These are phyloP conservation scores for Leishmania martiniquensis DNA, from an alignment of 208 protist genomes.

Conservation along the genomic window DNA sequence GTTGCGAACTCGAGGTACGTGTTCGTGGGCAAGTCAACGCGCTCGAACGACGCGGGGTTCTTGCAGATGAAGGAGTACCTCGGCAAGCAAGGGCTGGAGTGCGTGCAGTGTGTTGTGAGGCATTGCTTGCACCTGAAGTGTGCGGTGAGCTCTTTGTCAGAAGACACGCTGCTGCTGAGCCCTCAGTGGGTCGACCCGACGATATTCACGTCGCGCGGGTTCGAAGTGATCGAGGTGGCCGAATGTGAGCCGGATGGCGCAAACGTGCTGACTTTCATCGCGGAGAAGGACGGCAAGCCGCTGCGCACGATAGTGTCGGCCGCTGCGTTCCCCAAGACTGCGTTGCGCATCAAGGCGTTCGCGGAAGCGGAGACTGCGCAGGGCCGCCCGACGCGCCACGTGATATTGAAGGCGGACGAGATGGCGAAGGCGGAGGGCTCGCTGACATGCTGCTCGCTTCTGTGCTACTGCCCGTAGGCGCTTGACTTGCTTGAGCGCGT, in stretches of 20 bases:
- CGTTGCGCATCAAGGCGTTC: conserved; percentile 32
- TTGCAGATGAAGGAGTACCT: conserved; percentile 54
- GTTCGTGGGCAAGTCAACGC: conserved; percentile 54
- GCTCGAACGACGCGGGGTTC: conserved; percentile 51
- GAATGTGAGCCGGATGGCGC: conserved; percentile 35
- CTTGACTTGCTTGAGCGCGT: not conserved
- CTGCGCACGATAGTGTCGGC: conserved; percentile 39
- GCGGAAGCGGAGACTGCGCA: conserved; percentile 33
- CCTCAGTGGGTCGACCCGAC: conserved; percentile 33
- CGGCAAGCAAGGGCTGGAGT: conserved; percentile 45
- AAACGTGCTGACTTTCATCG: conserved; percentile 44
- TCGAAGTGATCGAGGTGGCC: conserved; percentile 41
- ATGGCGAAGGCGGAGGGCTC: conserved; percentile 64
- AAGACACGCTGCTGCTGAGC: conserved; percentile 45
- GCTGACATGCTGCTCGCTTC: conserved; percentile 57
- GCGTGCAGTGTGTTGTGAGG: conserved; percentile 37
- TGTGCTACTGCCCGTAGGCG: conserved; percentile 42
- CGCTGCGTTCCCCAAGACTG: conserved; percentile 36
- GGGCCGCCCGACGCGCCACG: conserved; percentile 36
- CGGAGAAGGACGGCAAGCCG: conserved; percentile 23
- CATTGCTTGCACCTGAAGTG: conserved; percentile 56
- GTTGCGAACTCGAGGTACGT: conserved; percentile 49
- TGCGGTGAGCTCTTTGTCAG: conserved; percentile 37
- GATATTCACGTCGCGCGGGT: conserved; percentile 52
- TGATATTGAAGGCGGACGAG: conserved; percentile 46